Evolutionary conservation across 768 basidiomycete species (phyloP), one percentile per base, ranked within the genome.

Genomic region (Mycena crocata): DNA sequence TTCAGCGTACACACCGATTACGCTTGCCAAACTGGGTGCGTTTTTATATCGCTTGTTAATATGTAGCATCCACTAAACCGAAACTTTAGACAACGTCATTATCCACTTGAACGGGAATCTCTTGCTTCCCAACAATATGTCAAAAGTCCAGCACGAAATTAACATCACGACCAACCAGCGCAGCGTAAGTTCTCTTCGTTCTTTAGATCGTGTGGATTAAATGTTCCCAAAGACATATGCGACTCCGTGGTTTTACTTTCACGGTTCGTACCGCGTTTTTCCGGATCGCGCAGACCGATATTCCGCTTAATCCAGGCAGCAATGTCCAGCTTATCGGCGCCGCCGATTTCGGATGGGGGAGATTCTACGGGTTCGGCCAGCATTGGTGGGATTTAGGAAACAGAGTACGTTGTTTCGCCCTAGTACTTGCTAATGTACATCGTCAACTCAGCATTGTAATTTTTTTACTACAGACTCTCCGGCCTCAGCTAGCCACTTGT

Each of bases 331-430:
- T 82, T 58, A 77, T 81, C 30, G 84, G 84, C 14, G 80, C 80
- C 4, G 73, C 77, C 45, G 77, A 83, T 51, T 75, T 76, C 32
- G 71, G 81, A 34, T 81, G 79, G 71, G 84, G 84, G 1, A 74
- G 78, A 59, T 82, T 84, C 74, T 75, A 85, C 50, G 81, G 84
- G 31, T 82, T 81, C 62, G 84, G 85, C n/a, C 81, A 85, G 66
- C 81, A 83, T 64, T 85, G 84, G 84, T 85, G 84, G 84, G 78
- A 85, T 60, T 75, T 80, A 55, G 82, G 82, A 24, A 83, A 81
- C 60, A 72, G 77, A 39, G 83, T 84, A 57, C 57, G 80, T 71
- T 15, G n/a, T 13, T 28, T 2, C 6, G 2, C 19, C 32, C 8
- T 26, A 7, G 15, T 2, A 19, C 2, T 34, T 3, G 30, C 48